Base-by-base conservation (phyloP, 139 green algal genomes). In the Picochlorum sp. region DNA sequence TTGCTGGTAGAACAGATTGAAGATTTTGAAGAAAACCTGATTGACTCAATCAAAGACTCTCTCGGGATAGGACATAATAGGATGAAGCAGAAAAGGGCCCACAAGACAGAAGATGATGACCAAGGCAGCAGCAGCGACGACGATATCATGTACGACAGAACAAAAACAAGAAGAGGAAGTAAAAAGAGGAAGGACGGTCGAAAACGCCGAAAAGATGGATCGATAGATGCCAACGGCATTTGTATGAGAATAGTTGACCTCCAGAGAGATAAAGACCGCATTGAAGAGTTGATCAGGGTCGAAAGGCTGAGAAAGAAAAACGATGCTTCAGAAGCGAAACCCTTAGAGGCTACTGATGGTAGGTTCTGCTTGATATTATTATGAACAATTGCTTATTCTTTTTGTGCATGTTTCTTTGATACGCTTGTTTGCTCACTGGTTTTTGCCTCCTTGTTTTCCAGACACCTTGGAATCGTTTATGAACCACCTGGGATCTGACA, bases 381-480 rank as follows among this genome's bases (percentile, higher is more conserved):
- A n/a, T n/a, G n/a, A n/a, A n/a, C n/a, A n/a, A n/a, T n/a, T n/a
- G n/a, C n/a, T n/a, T n/a, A n/a, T n/a, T n/a, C n/a, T n/a, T n/a
- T n/a, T n/a, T n/a, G n/a, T n/a, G n/a, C n/a, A n/a, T n/a, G n/a
- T n/a, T n/a, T n/a, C n/a, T n/a, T n/a, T n/a, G n/a, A n/a, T n/a
- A n/a, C n/a, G n/a, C n/a, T n/a, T n/a, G n/a, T n/a, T n/a, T n/a
- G n/a, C n/a, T n/a, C n/a, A n/a, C n/a, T n/a, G n/a, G n/a, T n/a
- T n/a, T n/a, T n/a, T n/a, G n/a, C n/a, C n/a, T n/a, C n/a, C n/a
- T n/a, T n/a, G n/a, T n/a, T n/a, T n/a, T 63, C 31, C 16, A 45
- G 84, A 92, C 58, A 66, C 67, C 9, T 44, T 93, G 41, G 85
- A 93, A 50, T 83, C 77, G 0, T 93, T 88, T 61, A 90, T 93